These are phyloP conservation scores for Stagonosporopsis chrysanthemi DNA, from an alignment of 2,329 filamentous ascomycete genomes.

Conservation along the genomic window DNA sequence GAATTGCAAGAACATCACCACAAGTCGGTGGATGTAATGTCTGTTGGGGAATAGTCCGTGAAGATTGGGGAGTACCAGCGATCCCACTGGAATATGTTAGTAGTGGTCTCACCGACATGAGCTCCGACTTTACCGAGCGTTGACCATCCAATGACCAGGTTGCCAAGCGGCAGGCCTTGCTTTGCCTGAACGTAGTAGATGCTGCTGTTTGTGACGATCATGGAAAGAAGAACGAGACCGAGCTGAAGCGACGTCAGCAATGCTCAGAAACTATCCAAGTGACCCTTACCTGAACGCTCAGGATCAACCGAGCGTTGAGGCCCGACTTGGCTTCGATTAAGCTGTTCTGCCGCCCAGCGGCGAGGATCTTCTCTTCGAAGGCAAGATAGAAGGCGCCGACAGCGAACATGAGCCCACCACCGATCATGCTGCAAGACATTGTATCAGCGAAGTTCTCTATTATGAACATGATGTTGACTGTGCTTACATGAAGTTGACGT, in stretches of 20 bases:
- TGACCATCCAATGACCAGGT: constrained; percentile 85
- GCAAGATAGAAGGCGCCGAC: constrained; percentile 80
- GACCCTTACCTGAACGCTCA: constrained; percentile 69
- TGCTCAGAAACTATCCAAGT: too few relatives aligned
- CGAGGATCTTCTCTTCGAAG: constrained; percentile 73
- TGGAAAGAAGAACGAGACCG: constrained; percentile 80
- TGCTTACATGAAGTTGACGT: constrained; percentile 74
- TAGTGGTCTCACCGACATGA: neutral
- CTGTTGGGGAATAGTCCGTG: constrained; percentile 81
- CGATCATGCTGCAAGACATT: constrained; percentile 66
- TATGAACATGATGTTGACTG: accelerated
- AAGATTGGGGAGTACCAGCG: constrained; percentile 80
- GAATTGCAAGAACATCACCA: constrained; percentile 90
- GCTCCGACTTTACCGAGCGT: constrained; percentile 67
- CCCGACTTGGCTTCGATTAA: constrained; percentile 47
- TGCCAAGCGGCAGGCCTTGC: constrained; percentile 82
- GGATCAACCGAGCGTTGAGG: constrained; percentile 63
- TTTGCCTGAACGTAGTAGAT: constrained; percentile 85
- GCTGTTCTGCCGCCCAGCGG: constrained; percentile 47
- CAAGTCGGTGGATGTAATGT: constrained; percentile 88
- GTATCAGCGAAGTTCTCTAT: constrained; percentile 14
- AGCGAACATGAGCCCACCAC: constrained; percentile 78
- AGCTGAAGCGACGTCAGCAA: constrained; percentile 55
- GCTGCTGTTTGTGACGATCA: constrained; percentile 87
- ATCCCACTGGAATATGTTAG: constrained; percentile 65